Evolutionary conservation across 176 grass and related monocot species (phyloP), one percentile per base, ranked within the genome.

Genomic region (Metroxylon sagu): DNA sequence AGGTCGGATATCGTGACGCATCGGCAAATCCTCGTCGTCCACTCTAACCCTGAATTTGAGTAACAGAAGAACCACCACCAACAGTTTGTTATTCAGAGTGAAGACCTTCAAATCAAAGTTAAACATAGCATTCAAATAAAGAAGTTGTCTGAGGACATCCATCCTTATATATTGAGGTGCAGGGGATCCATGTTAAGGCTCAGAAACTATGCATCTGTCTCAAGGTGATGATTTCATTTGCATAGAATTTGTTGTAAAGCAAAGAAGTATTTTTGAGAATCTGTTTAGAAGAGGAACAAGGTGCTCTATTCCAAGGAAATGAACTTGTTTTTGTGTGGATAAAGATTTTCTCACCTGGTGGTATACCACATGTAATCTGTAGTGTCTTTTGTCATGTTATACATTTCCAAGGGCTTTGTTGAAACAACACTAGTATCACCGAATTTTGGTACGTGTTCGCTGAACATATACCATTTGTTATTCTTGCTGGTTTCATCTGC

Each of bases 331-430:
- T 7, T 19, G 6, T 19, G 10, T 48, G 12, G 16, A 56, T 18
- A 52, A 39, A 4, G 25, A 59, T 23, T 30, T 51, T 35, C 5
- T 77, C 71, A 95, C 89, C 89, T 86, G 65, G 92, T 85, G 12
- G 78, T 85, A 70, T 88, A 97, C 92, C 92, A 91, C 12, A 84
- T 18, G 71, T 97, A 97, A 61, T 97, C 92, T 3, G 83, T 83
- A 67, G 63, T 88, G 70, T 97, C 87, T 66, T 85, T 97, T 57
- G 87, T 88, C 26, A 83, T 54, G 75, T 78, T 69, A 69, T 60
- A 91, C 5, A 77, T 16, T 18, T 97, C 87, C 25, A 63, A 52
- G 0, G 87, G 67, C 21, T 54, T 28, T n/a, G 53, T 35, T 6
- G 29, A 50, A 48, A 69, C 29, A 56, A 83, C 5, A 16, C 8